Conservation (phyloP, 768 basidiomycete genomes). For the Tephrocybe sp. region DNA sequence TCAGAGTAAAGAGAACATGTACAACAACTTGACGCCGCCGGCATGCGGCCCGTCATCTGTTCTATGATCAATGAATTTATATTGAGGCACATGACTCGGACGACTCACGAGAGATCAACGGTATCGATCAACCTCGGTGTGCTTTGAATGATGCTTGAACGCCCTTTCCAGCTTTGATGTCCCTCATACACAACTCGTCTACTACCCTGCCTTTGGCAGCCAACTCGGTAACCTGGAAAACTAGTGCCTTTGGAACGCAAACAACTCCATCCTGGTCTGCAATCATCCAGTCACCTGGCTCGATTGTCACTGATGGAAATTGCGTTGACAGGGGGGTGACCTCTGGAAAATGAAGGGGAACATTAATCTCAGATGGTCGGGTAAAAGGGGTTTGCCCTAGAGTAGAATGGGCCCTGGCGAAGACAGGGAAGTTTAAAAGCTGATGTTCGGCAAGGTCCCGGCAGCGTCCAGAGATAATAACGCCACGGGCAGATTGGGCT, state of each 20-base stretch:
- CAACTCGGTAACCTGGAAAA: slow-evolving; percentile 53
- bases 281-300: slow-evolving; percentile 82
- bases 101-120: too few relatives aligned
- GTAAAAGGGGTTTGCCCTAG: slow-evolving; percentile 86
- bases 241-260: slow-evolving; percentile 60
- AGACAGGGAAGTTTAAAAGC: slow-evolving; percentile 72
- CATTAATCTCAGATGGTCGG: slow-evolving; percentile 72
- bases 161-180: slow-evolving; percentile 74
- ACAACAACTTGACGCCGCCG: too few relatives aligned
- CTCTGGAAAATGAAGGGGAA: slow-evolving; percentile 52
- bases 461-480: slow-evolving; percentile 82
- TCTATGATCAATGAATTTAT: too few relatives aligned
- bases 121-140: slow-evolving; percentile 50
- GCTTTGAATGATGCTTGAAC: slow-evolving; percentile 77
- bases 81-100: too few relatives aligned
- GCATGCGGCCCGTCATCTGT: too few relatives aligned
- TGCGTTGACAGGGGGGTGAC: slow-evolving; percentile 27
- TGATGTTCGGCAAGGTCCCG: slow-evolving; percentile 83
- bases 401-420: slow-evolving; percentile 79
- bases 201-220: slow-evolving; percentile 61
- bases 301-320: slow-evolving; percentile 57
- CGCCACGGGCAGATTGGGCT: slow-evolving; percentile 67
- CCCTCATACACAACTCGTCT: slow-evolving; percentile 72
- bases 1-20: too few relatives aligned
- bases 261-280: slow-evolving; percentile 91